Evolutionary conservation across 495 filamentous ascomycete genomes (phyloP), one percentile per base, ranked within the genome.

Genomic region (Penicillium diatomitis): DNA sequence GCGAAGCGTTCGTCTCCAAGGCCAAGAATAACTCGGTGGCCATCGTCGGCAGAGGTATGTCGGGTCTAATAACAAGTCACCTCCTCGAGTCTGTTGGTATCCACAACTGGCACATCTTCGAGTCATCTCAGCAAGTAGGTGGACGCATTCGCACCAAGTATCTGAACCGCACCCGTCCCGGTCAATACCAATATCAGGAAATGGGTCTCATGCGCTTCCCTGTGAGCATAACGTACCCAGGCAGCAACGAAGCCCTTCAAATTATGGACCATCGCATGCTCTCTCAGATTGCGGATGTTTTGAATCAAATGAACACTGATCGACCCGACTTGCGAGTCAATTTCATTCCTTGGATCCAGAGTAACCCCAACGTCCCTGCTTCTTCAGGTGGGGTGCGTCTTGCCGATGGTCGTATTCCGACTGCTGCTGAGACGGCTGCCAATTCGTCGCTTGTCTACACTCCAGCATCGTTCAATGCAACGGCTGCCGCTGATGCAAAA

Each of bases 171-270:
- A 63, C 63, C 2, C 42, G 36, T 6, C 80, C 82, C 0, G 77
- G 80, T 28, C 70, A 87, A 10, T 86, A 86, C 49, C 79, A 82
- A 38, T 87, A 87, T 48, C 82, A 86, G 36, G 84, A 87, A 57
- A 86, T 87, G 84, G 84, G 84, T 0, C 81, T 83, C 0, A 86
- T 86, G 84, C 71, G 83, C 4, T 86, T 82, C 32, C 69, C 74
- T 5, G 66, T 76, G 3, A 61, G 56, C 32, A 69, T 73, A 48
- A 80, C 68, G 0, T 73, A 78, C 55, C 52, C 63, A 0, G 69
- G 69, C 30, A 72, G 60, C 7, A 82, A 81, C 47, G 72, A 80
- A 63, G 77, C 74, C 0, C 61, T 81, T 32, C 64, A 74, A 43
- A 76, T 80, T 44, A 65, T 67, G 32, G 79, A 82, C 54, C 79